Base-by-base conservation (phyloP, 2,329 filamentous ascomycete genomes). In the Parascedosporium putredinis region DNA sequence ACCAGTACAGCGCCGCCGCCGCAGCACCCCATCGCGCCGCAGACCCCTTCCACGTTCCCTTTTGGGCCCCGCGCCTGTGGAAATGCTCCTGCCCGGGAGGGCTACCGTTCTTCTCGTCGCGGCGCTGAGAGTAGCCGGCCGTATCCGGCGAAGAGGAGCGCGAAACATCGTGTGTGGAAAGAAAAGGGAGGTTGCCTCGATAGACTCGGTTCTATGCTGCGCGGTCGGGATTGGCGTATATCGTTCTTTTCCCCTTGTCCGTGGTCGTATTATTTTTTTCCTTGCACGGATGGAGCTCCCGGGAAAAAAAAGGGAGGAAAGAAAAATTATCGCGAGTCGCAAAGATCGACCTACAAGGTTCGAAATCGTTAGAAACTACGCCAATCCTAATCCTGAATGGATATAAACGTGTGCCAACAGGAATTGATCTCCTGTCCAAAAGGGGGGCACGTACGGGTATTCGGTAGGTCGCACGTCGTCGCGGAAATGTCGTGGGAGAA, bases 1-100 rank as follows among this genome's bases (percentile, higher is more conserved):
- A 98, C 68, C 87, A 96, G 71, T 97, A 98, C 46, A 97, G 70
- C 43, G 84, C 81, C 18, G 77, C 88, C 52, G 73, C 75, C 0
- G 88, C 90, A 50, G 93, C 63, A 56, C 81, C 87, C 79, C 88
- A 84, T 71, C 91, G 78, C 59, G 79, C 64, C 3, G 75, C 75
- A 47, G 81, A 75, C 64, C 81, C 84, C 76, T 90, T 95, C 86
- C 88, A 95, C 63, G 82, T 86, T 64, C 88, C 73, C 59, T 80
- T 80, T 69, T 81, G 86, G 61, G 79, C 71, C n/a, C n/a, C 56
- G 79, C 27, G 9, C 14, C 20, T 12, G 40, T 36, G 14, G 42
- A 45, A 12, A 40, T 22, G 5, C 16, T 27, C 16, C 48, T 24
- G 23, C 40, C 14, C 6, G 27, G 27, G 5, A 25, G n/a, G 22